Base-by-base conservation (phyloP, 129 eudicot genomes). In the Flaveria robusta region DNA sequence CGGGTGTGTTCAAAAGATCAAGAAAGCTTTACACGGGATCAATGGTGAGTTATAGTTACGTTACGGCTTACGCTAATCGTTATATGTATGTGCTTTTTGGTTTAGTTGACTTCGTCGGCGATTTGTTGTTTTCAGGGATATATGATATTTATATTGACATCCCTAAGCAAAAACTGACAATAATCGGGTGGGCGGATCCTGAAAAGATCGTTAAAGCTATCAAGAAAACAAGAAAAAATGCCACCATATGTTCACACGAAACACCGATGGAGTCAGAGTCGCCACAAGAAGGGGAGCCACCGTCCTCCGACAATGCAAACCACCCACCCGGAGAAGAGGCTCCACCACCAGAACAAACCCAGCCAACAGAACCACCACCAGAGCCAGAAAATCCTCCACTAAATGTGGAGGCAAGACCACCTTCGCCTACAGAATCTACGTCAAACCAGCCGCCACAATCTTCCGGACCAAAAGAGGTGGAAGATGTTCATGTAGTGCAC, bases 1-100 rank as follows among this genome's bases (percentile, higher is more conserved):
- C 66, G 98, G 98, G 16, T 94, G 98, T 49, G 96, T 94, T 31
- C 97, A 94, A 79, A 94, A 94, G 87, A 84, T 94, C 83, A 94
- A 94, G 87, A 94, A 87, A 75, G 98, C 97, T 14, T 77, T 94
- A 7, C 89, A 86, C 37, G 87, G 97, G 71, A 87, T 93, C 80
- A 74, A 86, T 51, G 98, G 97, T 88, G 39, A 82, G 97, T 66
- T 65, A 9, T 2, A 66, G 51, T 7, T 13, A n/a, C 9, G 39
- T 63, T 39, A 14, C 29, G 9, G 15, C 1, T 34, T 34, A 34
- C 39, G 5, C 39, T 34, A 59, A 52, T 43, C 11, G 18, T 20
- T 16, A 14, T 31, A 7, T 7, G 11, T n/a, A 74, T 37, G 23
- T 22, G 26, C 2, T 43, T 68, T 70, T 41, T 52, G 5, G 26